Conservation (phyloP, 371 early-diverging fungal genomes). For the Mucor piriformis region DNA sequence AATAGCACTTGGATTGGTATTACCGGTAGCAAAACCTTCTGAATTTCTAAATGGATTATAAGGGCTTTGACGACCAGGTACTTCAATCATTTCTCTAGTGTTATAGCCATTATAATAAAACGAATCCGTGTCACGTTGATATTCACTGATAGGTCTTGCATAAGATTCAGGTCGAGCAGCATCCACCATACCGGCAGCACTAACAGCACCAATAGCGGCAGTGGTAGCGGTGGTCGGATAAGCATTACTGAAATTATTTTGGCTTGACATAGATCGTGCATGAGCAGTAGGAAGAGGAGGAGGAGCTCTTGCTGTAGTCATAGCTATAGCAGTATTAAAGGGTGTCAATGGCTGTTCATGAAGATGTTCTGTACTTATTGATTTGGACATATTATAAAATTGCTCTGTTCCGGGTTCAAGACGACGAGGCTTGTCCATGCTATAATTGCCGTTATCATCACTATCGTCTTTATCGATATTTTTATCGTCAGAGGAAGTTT, state of each 20-base stretch:
- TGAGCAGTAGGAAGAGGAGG: constrained; percentile 10
- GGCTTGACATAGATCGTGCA: not conserved
- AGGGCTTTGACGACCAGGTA: constrained; percentile 17
- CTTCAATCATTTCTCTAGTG: constrained; percentile 21
- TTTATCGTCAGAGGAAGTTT: constrained; percentile 5
- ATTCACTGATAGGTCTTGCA: constrained; percentile 23
- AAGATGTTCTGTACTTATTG: constrained; percentile 23
- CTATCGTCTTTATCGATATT: constrained; percentile 4
- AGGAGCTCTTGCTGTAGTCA: constrained; percentile 8
- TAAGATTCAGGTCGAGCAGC: constrained; percentile 31
- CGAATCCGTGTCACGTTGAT: constrained; percentile 10
- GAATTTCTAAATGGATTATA: constrained; percentile 44
- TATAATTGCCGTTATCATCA: not conserved
- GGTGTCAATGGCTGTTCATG: constrained; percentile 10
- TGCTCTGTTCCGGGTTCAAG: constrained; percentile 17
- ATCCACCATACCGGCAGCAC: not conserved
- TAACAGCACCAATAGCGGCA: not conserved
- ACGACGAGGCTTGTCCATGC: constrained; percentile 5
- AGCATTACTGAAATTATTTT: not conserved
- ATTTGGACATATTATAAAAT: constrained; percentile 23
- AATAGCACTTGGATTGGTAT: not conserved
- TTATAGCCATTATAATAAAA: constrained; percentile 1
- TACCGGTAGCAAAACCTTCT: not conserved
- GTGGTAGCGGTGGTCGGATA: not conserved
- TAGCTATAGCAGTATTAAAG: constrained; percentile 6